Base-by-base conservation (phyloP, 345 rosid genomes). In the Citropsis articulata region DNA sequence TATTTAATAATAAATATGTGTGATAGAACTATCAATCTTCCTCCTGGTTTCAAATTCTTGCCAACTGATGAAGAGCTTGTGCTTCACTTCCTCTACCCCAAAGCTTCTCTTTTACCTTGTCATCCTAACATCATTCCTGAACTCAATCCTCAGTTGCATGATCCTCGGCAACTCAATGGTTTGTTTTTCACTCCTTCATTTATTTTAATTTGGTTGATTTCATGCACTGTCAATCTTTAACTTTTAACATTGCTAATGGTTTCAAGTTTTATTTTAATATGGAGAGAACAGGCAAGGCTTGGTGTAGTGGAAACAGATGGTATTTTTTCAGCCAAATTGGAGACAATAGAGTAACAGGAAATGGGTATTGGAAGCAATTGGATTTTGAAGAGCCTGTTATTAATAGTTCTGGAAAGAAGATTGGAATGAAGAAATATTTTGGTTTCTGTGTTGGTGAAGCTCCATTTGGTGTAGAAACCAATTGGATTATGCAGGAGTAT, bases 51-150 rank as follows among this genome's bases (percentile, higher is more conserved):
- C 65, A 36, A 60, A 21, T 88, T 88, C 77, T 45, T 72, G 56
- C 90, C 90, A 1, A 86, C 86, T 2, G 90, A 88, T 60, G 87
- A 88, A 70, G 90, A 88, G n/a, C 88, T 86, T 2, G 71, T 88
- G 38, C 82, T 86, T 75, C 85, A 88, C 85, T 88, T 85, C 53
- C 89, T 88, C 78, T 67, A 63, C 24, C 83, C 76, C 63, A 87
- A 80, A 78, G 78, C 80, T 16, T 57, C 80, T 28, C 66, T 64
- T 22, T 78, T 76, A 22, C 79, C 79, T 66, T 71, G 69, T 72
- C 70, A 69, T 73, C 79, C 78, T 53, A 66, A 74, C 81, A 69
- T 88, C 79, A 83, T 88, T 74, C 89, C 85, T 28, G 81, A 86
- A 38, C 81, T 86, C 42, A 59, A 61, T 61, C 73, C 65, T 63